Conservation (phyloP, 441 rosid genomes). For the Erysimum cheiri region DNA sequence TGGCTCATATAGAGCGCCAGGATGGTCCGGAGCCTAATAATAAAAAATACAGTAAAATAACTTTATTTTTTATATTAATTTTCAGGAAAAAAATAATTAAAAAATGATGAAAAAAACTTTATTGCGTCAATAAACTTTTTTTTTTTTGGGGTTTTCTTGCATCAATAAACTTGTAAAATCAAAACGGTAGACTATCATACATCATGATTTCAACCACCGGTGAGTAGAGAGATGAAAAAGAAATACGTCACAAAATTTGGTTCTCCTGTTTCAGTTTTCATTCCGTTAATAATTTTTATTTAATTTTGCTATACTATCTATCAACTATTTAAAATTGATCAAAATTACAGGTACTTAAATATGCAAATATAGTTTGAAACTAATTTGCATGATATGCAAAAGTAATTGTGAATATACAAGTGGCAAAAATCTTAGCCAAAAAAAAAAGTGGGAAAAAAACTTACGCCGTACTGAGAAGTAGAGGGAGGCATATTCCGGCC, state of each 20-base stretch:
- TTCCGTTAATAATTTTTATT: not conserved
- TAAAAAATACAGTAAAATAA: no score
- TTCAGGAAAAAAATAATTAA: not conserved
- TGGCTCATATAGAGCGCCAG: not conserved
- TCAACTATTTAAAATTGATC: not conserved
- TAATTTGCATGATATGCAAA: constrained; percentile 17
- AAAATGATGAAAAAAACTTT: constrained; percentile 9
- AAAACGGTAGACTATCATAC: constrained; percentile 5
- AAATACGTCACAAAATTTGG: constrained; percentile 12
- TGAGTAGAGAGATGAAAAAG: not conserved
- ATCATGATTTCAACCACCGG: constrained; percentile 29
- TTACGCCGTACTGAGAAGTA: constrained; percentile 57
- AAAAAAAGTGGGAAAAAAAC: not conserved
- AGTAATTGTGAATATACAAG: no score
- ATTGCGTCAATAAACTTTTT: not conserved
- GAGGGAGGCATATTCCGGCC: constrained; percentile 73
- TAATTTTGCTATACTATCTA: not conserved
- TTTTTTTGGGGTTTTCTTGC: not conserved
- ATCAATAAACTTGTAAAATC: not conserved
- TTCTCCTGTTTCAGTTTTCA: not conserved
- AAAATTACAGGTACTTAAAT: not conserved
- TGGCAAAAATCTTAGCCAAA: no score
- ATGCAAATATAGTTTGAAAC: not conserved
- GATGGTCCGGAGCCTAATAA: not conserved
- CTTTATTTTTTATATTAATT: not conserved